phyloP scores from a whole-genome alignment of 768 basidiomycete species.

The Roridomyces roridus region DNA sequence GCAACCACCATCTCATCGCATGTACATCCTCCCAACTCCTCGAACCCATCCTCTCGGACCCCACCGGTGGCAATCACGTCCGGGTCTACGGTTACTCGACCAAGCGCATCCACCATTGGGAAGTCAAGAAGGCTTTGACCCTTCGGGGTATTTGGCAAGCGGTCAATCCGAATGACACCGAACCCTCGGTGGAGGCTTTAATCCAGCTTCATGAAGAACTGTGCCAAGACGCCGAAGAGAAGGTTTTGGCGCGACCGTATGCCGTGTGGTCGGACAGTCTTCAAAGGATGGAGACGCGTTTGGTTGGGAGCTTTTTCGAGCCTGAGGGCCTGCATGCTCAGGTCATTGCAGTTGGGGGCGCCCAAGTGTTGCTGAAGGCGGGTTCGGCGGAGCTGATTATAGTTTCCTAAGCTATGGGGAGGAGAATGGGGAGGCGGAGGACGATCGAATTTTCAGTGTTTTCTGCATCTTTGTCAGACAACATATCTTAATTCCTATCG shows the following conservation, averaged over 20 bases:
- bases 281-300: slow-evolving; percentile 5
- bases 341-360: slow-evolving; percentile 15
- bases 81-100: background rate
- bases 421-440: too few species aligned
- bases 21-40: background rate
- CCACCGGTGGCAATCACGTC: background rate
- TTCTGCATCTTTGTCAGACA: too few species aligned
- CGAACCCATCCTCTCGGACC: background rate
- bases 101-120: background rate
- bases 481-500: too few species aligned
- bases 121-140: slow-evolving; percentile 1
- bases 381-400: background rate
- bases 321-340: background rate
- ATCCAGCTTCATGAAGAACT: background rate
- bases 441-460: too few species aligned
- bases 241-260: background rate
- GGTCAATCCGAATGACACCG: background rate
- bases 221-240: background rate
- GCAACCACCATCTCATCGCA: background rate
- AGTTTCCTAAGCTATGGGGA: too few species aligned
- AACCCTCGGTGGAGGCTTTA: slow-evolving; percentile 4
- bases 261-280: background rate
- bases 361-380: slow-evolving; percentile 3
- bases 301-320: slow-evolving; percentile 7
- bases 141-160: slow-evolving; percentile 14